Conservation (phyloP, 2,329 filamentous ascomycete species). For the Bipolaris gigantea region DNA sequence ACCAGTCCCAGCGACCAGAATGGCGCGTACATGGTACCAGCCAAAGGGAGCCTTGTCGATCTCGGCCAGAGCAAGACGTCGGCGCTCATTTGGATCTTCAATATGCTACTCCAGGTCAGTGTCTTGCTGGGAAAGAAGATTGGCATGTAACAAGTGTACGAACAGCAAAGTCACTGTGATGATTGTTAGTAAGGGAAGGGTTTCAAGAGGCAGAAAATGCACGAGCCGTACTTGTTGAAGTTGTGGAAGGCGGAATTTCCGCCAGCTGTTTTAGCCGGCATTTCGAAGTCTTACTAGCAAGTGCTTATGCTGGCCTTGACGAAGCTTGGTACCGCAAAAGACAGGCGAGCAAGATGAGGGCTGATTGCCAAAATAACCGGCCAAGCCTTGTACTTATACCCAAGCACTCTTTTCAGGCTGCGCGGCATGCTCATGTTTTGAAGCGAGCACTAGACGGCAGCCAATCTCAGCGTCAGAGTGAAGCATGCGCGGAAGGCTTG, state of each 20-base stretch:
- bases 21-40: conserved; percentile 79
- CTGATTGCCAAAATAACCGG: conserved; percentile 1
- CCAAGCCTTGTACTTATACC: conserved; percentile 14
- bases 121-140: not conserved
- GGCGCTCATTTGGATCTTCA: conserved; percentile 74
- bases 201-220: not conserved
- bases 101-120: conserved; percentile 42
- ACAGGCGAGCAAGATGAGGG: conserved; percentile 1
- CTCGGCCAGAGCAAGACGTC: conserved; percentile 76
- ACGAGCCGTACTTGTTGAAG: conserved; percentile 24
- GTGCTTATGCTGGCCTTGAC: conserved; percentile 8
- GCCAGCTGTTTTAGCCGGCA: conserved; percentile 24
- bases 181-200: not conserved
- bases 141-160: not conserved
- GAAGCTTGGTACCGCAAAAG: conserved; percentile 12
- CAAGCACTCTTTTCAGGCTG: conserved; percentile 6
- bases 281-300: conserved; percentile 20
- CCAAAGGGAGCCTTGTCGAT: conserved; percentile 81
- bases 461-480: conserved; percentile 2
- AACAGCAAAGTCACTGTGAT: conserved; percentile 34
- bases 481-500: not conserved
- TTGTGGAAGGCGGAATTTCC: conserved; percentile 33
- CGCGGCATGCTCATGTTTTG: not conserved
- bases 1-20: conserved; percentile 75
- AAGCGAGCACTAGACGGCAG: not conserved